Conservation (phyloP, 305 asterid species). For the Lippia alba region DNA sequence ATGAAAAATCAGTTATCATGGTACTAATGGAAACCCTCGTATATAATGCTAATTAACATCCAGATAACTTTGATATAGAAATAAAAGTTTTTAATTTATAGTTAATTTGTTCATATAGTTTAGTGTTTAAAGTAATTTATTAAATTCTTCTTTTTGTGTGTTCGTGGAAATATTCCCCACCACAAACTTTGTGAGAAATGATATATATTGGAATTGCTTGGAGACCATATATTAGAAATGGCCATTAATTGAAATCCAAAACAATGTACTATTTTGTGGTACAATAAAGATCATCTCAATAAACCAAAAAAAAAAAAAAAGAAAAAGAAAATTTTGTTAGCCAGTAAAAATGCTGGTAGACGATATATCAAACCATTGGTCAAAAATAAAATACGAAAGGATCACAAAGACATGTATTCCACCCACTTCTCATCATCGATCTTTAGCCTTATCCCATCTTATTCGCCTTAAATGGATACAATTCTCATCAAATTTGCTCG, state of each 20-base stretch:
- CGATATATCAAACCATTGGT: slow-evolving; percentile 12
- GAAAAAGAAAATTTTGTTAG: not conserved
- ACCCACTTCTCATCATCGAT: slow-evolving; percentile 66
- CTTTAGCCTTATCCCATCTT: slow-evolving; percentile 47
- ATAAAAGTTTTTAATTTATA: not conserved
- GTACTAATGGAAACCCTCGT: too few species aligned
- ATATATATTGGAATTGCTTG: slow-evolving; percentile 31
- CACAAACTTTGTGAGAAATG: slow-evolving; percentile 11
- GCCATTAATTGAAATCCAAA: not conserved
- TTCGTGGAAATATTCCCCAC: not conserved
- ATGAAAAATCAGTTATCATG: too few species aligned
- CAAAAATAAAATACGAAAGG: slow-evolving; percentile 19
- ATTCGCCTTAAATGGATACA: not conserved
- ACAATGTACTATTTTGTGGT: not conserved
- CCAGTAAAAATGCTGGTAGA: slow-evolving; percentile 12
- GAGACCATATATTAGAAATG: slow-evolving; percentile 2
- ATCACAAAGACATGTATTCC: slow-evolving; percentile 50
- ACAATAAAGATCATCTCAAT: not conserved
- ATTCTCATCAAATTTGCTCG: too few species aligned
- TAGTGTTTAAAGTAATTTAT: too few species aligned
- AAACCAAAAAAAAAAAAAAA: not conserved
- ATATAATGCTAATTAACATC: too few species aligned
- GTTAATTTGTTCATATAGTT: not conserved
- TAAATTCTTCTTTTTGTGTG: too few species aligned
- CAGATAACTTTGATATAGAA: too few species aligned